Percentiles rank a stretch among this genome's conserved stretches.
Conservation (phyloP, 2,329 filamentous ascomycete species). For the Epichloe bromicola region DNA sequence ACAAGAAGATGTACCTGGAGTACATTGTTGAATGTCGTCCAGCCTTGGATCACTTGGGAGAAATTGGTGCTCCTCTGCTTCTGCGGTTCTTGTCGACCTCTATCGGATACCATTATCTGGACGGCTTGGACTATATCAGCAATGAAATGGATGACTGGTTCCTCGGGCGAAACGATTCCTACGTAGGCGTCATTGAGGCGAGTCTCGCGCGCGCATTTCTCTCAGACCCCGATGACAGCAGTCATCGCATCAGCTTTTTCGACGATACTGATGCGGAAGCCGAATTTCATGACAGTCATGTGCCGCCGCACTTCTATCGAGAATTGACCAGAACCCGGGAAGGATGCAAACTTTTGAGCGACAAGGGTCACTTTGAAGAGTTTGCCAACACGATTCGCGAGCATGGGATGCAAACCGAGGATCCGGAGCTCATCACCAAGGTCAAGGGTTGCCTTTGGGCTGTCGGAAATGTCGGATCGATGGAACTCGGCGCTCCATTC, state of each 20-base stretch:
- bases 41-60: conserved; percentile 85
- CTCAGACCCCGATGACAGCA: conserved; percentile 46
- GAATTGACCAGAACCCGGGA: conserved; percentile 87
- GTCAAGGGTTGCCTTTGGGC: conserved; percentile 97
- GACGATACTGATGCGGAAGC: conserved; percentile 43
- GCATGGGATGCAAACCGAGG: conserved; percentile 71
- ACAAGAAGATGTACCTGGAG: conserved; percentile 78
- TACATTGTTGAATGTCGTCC: conserved; percentile 95
- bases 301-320: conserved; percentile 96
- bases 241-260: conserved; percentile 44
- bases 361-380: conserved; percentile 93
- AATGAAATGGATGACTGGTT: conserved; percentile 99
- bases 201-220: conserved; percentile 77
- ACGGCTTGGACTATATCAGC: conserved; percentile 95
- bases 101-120: conserved; percentile 93
- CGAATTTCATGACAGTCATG: conserved; percentile 49
- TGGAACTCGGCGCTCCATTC: conserved; percentile 93
- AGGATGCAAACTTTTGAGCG: conserved; percentile 75
- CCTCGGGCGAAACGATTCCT: conserved; percentile 89
- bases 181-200: conserved; percentile 90
- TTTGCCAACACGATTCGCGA: conserved; percentile 84
- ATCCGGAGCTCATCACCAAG: conserved; percentile 75
- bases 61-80: conserved; percentile 87
- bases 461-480: conserved; percentile 93
- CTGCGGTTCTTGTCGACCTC: conserved; percentile 90